Base-by-base conservation (phyloP, 345 rosid genomes). In the Sisymbrium altissimum region DNA sequence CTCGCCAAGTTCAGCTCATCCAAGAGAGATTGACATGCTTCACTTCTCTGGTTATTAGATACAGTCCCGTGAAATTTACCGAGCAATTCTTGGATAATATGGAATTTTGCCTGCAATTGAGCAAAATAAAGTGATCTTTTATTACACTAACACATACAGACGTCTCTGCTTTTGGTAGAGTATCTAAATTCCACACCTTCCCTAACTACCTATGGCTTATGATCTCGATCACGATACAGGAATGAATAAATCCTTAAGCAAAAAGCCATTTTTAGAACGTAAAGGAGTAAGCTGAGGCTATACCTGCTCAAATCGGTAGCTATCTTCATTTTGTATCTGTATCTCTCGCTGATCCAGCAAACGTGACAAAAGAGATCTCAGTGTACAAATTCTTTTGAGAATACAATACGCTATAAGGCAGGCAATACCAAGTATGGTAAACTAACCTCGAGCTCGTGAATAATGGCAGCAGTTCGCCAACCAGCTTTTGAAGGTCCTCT, bases 391-490 rank as follows among this genome's bases (percentile, higher is more conserved):
- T 21, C 6, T 36, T 33, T 21, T 43, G 53, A 57, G 43, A 48
- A 39, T 13, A 10, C 21, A 68, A 67, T 48, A 66, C 74, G 30
- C 21, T 58, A 53, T 41, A 41, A 35, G 21, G 32, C 19, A 35
- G 21, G 32, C 19, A 29, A 66, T 0, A 58, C 14, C 15, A 61
- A 14, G 32, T 64, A 38, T 19, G 63, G 40, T 15, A 33, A 45
- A 68, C 84, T 38, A 84, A 91, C 99, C 84, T 91, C 99, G 44
- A 95, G 85, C 78, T 95, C 98, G 68, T 83, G 98, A 73, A 94
- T 94, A 70, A 94, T 89, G 25, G 98, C 98, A 78, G 95, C 95
- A 67, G 98, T 94, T 58, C 97, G 92, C 98, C 98, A 94, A 74
- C 98, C 98, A 68, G 97, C 93, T 80, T 88, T 91, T 43, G 98